These are phyloP conservation scores for Parastagonospora avenae DNA, from an alignment of 2,329 filamentous ascomycete species.

Conservation along the genomic window DNA sequence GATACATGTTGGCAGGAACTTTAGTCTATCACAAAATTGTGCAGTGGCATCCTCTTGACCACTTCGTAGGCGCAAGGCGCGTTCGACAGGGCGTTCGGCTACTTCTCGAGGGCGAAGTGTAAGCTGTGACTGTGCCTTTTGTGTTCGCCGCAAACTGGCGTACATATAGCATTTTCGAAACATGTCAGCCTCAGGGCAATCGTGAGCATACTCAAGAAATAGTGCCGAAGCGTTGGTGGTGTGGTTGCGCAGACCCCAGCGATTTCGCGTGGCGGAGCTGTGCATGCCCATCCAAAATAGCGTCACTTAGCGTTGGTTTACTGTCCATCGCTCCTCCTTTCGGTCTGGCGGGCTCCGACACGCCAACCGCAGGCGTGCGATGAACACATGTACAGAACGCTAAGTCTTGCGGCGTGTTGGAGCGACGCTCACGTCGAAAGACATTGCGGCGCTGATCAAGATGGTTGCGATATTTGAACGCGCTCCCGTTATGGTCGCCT, in stretches of 20 bases:
- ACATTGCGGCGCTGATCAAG: not conserved
- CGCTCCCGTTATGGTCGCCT: not conserved
- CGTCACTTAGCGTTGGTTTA: not conserved
- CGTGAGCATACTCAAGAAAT: not conserved
- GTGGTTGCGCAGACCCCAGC: not conserved
- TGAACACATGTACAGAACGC: not conserved
- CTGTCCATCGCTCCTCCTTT: not conserved
- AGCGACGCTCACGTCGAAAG: not conserved
- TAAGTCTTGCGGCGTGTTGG: not conserved
- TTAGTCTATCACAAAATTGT: no score
- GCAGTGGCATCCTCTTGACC: no score
- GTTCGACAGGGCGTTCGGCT: no score
- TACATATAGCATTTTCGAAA: no score
- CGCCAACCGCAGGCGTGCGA: constrained; percentile 1
- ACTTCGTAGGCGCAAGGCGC: no score
- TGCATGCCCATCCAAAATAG: constrained; percentile 1
- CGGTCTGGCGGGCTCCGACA: constrained; percentile 2
- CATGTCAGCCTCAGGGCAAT: no score
- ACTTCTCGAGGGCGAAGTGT: no score
- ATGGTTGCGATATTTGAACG: constrained; percentile 1
- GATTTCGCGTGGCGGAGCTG: constrained; percentile 11
- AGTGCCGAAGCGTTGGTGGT: not conserved
- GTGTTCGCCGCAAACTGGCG: no score
- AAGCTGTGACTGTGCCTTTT: no score
- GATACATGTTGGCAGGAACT: no score